A percentile compares a stretch with the other conserved stretches of the same genome.
These are phyloP conservation scores for Lenzites betulinus DNA, from an alignment of 768 basidiomycete genomes.

Conservation along the genomic window DNA sequence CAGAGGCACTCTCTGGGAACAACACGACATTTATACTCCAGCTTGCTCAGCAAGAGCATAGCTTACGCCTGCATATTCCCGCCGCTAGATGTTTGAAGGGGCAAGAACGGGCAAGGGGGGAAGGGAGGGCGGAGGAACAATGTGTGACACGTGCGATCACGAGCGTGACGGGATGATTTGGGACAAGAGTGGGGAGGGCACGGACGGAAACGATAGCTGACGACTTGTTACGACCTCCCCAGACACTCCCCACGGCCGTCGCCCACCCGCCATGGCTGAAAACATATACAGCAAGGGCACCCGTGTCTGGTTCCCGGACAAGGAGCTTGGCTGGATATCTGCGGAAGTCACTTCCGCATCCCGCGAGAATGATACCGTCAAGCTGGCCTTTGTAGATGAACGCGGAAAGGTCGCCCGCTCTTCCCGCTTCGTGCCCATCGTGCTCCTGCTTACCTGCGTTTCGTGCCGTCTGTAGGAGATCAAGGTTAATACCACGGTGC, in stretches of 20 bases:
- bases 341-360: constrained; percentile 74
- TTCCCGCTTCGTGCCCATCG: constrained; percentile 6
- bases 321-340: constrained; percentile 92
- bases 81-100: neutral
- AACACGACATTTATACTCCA: too few relatives aligned
- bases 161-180: neutral
- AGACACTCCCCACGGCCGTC: constrained; percentile 4
- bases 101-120: neutral
- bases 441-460: neutral
- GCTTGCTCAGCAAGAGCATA: too few relatives aligned
- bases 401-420: constrained; percentile 73
- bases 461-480: constrained; percentile 57
- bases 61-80: neutral
- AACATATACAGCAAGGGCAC: constrained; percentile 91
- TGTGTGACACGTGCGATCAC: neutral
- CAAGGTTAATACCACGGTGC: constrained; percentile 73
- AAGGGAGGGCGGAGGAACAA: neutral
- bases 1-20: too few relatives aligned
- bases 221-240: constrained; percentile 22
- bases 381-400: constrained; percentile 86
- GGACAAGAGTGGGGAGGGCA: neutral
- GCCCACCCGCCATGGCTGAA: constrained; percentile 64
- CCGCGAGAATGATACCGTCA: constrained; percentile 75
- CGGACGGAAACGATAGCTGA: constrained; percentile 2
- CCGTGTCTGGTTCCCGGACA: constrained; percentile 92